Evolutionary conservation across 805 yeast genomes (phyloP).

Genomic region (Ogataea trehaloabstinens): DNA sequence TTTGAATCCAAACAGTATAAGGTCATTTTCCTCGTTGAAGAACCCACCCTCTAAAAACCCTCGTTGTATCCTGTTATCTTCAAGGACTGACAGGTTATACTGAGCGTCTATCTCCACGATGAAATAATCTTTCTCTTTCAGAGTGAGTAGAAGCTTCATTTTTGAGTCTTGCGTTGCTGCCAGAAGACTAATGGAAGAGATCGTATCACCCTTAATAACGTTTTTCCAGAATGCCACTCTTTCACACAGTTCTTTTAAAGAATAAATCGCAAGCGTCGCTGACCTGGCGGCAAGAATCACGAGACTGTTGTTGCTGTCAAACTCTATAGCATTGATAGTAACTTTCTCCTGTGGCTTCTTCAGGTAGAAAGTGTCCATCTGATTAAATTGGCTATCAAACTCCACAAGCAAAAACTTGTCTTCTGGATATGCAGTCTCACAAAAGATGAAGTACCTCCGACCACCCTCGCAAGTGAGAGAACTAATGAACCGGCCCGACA

Average conservation of each 20-base stretch:
- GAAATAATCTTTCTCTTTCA: slow-evolving; percentile 66
- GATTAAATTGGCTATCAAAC: slow-evolving; percentile 30
- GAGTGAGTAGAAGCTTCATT: slow-evolving; percentile 44
- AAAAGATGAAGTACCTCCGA: slow-evolving; percentile 37
- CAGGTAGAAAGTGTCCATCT: slow-evolving; percentile 14
- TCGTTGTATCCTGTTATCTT: slow-evolving; percentile 59
- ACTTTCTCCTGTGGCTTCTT: slow-evolving; percentile 37
- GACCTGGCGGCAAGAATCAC: slow-evolving; percentile 70
- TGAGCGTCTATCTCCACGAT: slow-evolving; percentile 31
- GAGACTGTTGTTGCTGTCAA: slow-evolving; percentile 37
- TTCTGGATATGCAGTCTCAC: slow-evolving; percentile 68
- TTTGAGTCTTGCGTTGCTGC: slow-evolving; percentile 17
- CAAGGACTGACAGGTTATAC: slow-evolving; percentile 10
- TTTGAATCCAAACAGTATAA: slow-evolving; percentile 76
- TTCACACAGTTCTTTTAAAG: slow-evolving; percentile 29
- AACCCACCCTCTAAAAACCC: slow-evolving; percentile 82
- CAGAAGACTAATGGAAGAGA: slow-evolving; percentile 50
- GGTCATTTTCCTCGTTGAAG: slow-evolving; percentile 40
- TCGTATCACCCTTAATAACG: slow-evolving; percentile 64
- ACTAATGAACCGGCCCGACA: slow-evolving; percentile 39
- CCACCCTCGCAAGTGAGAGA: slow-evolving; percentile 35
- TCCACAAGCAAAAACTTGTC: slow-evolving; percentile 48
- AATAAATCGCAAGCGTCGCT: slow-evolving; percentile 61
- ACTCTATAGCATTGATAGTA: slow-evolving; percentile 55
- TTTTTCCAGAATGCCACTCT: slow-evolving; percentile 40